Percentiles rank a stretch among this genome's conserved stretches.
Evolutionary conservation across 1,284 basidiomycete genomes (phyloP).

Genomic region (Puccinia coronata): DNA sequence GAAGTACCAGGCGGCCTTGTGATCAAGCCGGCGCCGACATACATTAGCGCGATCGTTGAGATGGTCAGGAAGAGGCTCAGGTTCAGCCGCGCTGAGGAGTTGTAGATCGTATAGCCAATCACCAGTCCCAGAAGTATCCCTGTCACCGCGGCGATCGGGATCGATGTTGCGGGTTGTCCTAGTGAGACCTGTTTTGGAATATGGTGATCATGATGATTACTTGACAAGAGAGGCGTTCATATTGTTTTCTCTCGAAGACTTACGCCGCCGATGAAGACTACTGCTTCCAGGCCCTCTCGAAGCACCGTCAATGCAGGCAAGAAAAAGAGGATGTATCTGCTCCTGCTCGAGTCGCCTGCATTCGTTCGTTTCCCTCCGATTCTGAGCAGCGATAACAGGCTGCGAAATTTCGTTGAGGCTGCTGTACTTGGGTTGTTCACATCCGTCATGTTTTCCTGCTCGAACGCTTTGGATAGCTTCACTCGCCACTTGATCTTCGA

Average conservation of each 20-base stretch:
- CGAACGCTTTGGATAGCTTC: constrained; percentile 79
- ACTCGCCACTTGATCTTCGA: constrained; percentile 86
- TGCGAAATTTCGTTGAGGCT: constrained; percentile 4
- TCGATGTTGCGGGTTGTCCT: constrained; percentile 73
- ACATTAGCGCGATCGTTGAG: constrained; percentile 39
- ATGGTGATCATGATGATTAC: not conserved
- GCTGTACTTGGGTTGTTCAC: not conserved
- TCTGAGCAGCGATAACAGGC: constrained; percentile 49
- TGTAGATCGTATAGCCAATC: constrained; percentile 70
- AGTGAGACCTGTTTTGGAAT: constrained; percentile 76
- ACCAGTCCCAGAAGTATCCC: constrained; percentile 74
- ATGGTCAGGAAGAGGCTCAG: constrained; percentile 44
- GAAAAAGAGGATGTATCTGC: constrained; percentile 79
- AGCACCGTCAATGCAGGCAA: constrained; percentile 85
- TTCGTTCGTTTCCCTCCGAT: constrained; percentile 45
- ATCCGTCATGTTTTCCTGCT: constrained; percentile 60
- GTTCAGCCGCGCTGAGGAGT: constrained; percentile 73
- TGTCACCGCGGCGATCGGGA: constrained; percentile 82
- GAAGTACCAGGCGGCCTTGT: constrained; percentile 46
- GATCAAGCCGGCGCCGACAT: constrained; percentile 42
- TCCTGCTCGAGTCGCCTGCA: constrained; percentile 29
- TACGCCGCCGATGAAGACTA: constrained; percentile 87
- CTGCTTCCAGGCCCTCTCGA: constrained; percentile 88
- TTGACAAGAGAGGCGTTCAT: not conserved
- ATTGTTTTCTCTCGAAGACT: constrained; percentile 52